phyloP scores from a whole-genome alignment of 768 basidiomycete species.

The Boletus sp. region DNA sequence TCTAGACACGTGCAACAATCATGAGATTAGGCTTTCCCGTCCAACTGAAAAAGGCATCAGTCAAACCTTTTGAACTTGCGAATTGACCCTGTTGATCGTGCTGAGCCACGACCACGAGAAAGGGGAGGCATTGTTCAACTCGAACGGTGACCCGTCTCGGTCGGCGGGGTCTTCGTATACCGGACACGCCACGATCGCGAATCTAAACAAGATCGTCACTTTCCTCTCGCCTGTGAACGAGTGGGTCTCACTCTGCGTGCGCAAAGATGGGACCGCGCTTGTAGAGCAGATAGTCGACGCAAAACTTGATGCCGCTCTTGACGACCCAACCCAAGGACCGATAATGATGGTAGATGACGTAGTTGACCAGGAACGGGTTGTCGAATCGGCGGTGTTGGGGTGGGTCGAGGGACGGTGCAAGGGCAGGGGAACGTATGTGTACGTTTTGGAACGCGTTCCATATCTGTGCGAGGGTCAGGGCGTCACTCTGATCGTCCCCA shows the following conservation, averaged over 20 bases:
- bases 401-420: conserved; percentile 27
- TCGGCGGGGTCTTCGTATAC: conserved; percentile 85
- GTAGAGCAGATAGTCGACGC: conserved; percentile 92
- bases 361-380: conserved; percentile 90
- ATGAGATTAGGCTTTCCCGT: background rate
- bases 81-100: conserved; percentile 94
- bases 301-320: conserved; percentile 95
- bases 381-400: conserved; percentile 57
- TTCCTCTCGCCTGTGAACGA: too few relatives aligned
- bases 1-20: conserved; percentile 46
- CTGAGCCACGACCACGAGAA: conserved; percentile 96
- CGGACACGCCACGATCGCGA: conserved; percentile 87
- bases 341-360: conserved; percentile 91
- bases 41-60: background rate
- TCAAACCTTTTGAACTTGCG: conserved; percentile 95
- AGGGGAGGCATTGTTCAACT: conserved; percentile 63
- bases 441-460: conserved; percentile 64
- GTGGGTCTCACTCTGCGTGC: conserved; percentile 81
- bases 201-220: conserved; percentile 45
- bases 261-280: conserved; percentile 92
- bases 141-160: conserved; percentile 58
- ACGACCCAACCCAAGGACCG: conserved; percentile 97
- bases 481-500: conserved; percentile 41
- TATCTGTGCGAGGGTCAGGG: conserved; percentile 55
- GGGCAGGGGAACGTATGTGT: conserved; percentile 43